Conservation (phyloP, 805 yeast genomes). For the Cyberlindnera petersonii region DNA sequence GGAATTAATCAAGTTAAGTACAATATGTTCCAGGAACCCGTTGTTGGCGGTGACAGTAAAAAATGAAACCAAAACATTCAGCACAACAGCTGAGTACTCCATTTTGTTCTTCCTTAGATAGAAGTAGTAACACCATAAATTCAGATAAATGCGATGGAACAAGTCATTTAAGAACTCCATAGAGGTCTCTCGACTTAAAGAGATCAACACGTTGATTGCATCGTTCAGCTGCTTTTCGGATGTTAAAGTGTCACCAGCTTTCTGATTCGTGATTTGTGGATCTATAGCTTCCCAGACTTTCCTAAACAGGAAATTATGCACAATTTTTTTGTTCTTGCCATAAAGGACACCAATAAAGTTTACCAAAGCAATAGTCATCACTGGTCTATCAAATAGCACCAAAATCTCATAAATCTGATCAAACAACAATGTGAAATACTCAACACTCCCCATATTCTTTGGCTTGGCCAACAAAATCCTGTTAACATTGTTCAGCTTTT, state of each 20-base stretch:
- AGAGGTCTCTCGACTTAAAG: conserved; percentile 48
- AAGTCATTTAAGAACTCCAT: conserved; percentile 34
- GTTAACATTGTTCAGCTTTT: conserved; percentile 64
- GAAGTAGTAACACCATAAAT: conserved; percentile 36
- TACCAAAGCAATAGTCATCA: conserved; percentile 51
- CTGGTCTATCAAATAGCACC: conserved; percentile 56
- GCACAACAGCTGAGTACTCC: conserved; percentile 30
- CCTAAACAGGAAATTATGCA: conserved; percentile 55
- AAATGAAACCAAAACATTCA: conserved; percentile 32
- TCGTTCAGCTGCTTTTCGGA: conserved; percentile 54
- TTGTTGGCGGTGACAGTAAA: conserved; percentile 29
- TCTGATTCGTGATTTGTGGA: conserved; percentile 30
- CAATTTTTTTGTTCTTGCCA: conserved; percentile 44
- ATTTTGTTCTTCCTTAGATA: conserved; percentile 30
- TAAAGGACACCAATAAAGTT: conserved; percentile 52
- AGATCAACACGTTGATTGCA: conserved; percentile 58
- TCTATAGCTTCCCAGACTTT: conserved; percentile 43
- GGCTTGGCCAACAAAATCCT: conserved; percentile 66
- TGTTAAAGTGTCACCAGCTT: conserved; percentile 32
- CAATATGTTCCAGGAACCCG: conserved; percentile 25
- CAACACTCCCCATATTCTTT: conserved; percentile 36
- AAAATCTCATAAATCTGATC: conserved; percentile 59
- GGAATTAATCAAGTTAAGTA: conserved; percentile 30
- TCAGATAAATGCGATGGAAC: conserved; percentile 27
- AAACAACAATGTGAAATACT: conserved; percentile 58